Conservation (phyloP, 2,329 filamentous ascomycete genomes). For the Colletotrichum orchidophilum region DNA sequence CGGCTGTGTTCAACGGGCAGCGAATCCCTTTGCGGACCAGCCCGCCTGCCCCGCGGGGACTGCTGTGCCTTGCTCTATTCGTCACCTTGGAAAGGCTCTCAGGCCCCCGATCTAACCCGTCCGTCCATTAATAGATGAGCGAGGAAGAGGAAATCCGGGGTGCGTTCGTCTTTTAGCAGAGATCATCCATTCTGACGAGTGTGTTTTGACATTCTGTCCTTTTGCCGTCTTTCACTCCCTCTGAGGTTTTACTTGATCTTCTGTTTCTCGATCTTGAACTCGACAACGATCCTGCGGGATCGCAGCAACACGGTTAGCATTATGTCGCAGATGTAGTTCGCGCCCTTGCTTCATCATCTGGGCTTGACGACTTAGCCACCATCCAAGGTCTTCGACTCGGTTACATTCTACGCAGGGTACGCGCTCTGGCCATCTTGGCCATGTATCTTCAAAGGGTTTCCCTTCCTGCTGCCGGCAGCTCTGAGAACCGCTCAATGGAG, state of each 20-base stretch:
- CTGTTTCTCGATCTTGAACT: not conserved
- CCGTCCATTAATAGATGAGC: not conserved
- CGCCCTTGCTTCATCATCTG: not conserved
- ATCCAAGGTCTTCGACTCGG: not conserved
- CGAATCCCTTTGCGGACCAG: not conserved
- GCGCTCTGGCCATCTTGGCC: not conserved
- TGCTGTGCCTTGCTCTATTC: not conserved
- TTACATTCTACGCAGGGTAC: not conserved
- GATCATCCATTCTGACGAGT: not conserved
- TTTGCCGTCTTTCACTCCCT: not conserved
- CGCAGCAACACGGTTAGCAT: not conserved
- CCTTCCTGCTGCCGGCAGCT: not conserved
- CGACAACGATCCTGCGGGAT: not conserved
- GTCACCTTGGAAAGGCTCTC: not conserved
- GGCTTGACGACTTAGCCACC: not conserved
- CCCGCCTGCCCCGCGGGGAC: not conserved
- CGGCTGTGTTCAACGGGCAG: not conserved
- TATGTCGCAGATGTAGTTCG: not conserved
- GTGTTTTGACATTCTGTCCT: not conserved
- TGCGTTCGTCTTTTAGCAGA: not conserved
- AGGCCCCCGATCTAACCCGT: not conserved
- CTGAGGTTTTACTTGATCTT: not conserved
- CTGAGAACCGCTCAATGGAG: not conserved
- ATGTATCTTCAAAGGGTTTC: not conserved
- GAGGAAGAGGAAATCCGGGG: not conserved